Base-by-base conservation (phyloP, 2,329 filamentous ascomycete species). In the Lachnellula cervina region DNA sequence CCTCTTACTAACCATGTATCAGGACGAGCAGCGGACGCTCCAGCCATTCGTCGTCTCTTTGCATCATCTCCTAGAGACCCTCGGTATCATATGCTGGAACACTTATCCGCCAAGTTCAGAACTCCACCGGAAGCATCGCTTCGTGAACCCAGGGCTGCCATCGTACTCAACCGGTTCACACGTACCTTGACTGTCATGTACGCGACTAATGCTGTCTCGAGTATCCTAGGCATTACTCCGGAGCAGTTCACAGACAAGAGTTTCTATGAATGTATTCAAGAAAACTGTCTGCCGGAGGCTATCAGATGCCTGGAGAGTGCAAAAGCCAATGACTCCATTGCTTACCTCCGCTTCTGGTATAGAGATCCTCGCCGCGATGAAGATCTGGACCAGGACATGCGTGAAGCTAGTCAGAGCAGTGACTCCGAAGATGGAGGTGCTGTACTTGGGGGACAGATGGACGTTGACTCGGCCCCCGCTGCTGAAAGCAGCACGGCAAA, bases 281-380 rank as follows among this genome's bases (percentile, higher is more conserved):
- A 89, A 63, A 87, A 84, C 58, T 94, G 89, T 63, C 76, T 94
- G 28, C 76, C 81, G 8, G 88, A 94, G 63, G 89, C 89, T 3
- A 83, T 93, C 35, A 81, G 83, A 59, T 92, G 88, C 64, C 73
- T 96, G 34, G 90, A 95, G 71, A 88, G 87, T 62, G 90, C 90
- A 21, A 96, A 96, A 69, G 87, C 87, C 28, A 95, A 96, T 65
- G 89, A 96, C 69, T 95, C 90, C 2, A 94, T 95, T 65, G 90
- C 90, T 2, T 95, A 96, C 66, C 77, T 96, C 57, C 87, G 90
- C 17, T 96, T 95, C 70, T 89, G 85, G 81, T 93, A 88, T 66
- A 81, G 88, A 52, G 87, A 94, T 68, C 89, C 89, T 17, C 78
- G 86, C 32, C 75, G 80, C 54, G 78, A 77, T 28, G 78, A 80